Evolutionary conservation across 306 rosid genomes (phyloP), one percentile per base, ranked within the genome.

Genomic region (Urtica urens): DNA sequence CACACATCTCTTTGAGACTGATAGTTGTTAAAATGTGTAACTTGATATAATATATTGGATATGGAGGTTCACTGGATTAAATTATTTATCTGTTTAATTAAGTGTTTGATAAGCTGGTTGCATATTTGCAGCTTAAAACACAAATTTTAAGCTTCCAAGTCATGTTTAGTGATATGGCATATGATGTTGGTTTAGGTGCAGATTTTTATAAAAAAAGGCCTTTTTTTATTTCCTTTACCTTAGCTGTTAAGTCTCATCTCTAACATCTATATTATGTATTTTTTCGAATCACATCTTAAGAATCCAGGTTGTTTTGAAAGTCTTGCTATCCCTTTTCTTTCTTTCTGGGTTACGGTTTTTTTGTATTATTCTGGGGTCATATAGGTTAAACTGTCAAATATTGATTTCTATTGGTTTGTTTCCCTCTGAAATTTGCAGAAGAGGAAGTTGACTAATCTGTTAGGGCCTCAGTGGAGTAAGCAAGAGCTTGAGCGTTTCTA

Each of bases 391-490:
- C 25, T 25, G 21, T 10, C 27, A 39, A 10, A 11, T 38, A 12
- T 62, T 50, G 42, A 5, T 65, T 63, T 41, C 38, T 26, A 28
- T 16, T 60, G 17, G 5, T 53, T 46, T 72, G 39, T 50, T 37
- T 33, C 28, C 61, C 63, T 55, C 45, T 44, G 57, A 69, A 46
- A 46, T 62, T 15, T 58, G 77, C 77, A 90, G 95, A 90, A 79
- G 94, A 73, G 92, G 74, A 90, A 82, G 72, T 72, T 85, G 71
- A 72, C 99, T 27, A 85, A 85, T 63, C 69, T 79, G 94, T 66
- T 90, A 75, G 99, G 95, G 53, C 77, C 85, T 54, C 92, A 77
- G 61, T 90, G 99, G 99, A 77, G 83, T 68, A 75, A 73, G 72
- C 75, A 61, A 37, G 95, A 85, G 66, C 87, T 90, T 52, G 75